Evolutionary conservation across 176 grass and related monocot genomes (phyloP).

Genomic region (Lolium perenne): DNA sequence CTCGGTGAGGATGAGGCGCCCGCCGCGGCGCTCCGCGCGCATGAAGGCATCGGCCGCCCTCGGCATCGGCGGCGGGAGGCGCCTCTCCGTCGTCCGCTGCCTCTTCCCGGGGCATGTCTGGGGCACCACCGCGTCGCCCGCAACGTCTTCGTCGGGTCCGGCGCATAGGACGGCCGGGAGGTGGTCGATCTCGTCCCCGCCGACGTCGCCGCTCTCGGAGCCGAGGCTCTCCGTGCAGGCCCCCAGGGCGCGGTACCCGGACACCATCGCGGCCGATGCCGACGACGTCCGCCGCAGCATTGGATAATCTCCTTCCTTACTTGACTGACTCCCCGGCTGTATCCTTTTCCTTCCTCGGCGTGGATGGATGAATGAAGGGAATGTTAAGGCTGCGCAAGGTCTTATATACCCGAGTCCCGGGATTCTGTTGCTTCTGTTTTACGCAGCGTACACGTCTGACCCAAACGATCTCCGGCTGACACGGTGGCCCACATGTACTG

Average conservation of each 20-base stretch:
- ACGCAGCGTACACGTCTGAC: neutral
- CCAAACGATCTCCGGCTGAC: neutral
- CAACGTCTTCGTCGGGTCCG: neutral
- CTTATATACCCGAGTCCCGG: conserved; percentile 37
- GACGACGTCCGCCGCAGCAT: conserved; percentile 30
- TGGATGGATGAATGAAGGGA: conserved; percentile 38
- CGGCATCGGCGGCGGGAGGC: conserved; percentile 54
- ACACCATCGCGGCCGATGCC: neutral
- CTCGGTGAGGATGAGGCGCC: conserved; percentile 73
- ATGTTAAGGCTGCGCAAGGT: neutral
- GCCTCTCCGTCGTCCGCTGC: conserved; percentile 19
- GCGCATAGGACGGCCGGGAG: neutral
- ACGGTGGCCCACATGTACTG: rapidly evolving
- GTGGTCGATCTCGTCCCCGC: conserved; percentile 52
- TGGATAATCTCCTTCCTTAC: neutral
- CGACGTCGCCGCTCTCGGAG: conserved; percentile 71
- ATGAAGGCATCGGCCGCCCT: conserved; percentile 52
- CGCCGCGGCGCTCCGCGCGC: conserved; percentile 64
- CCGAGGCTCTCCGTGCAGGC: conserved; percentile 85
- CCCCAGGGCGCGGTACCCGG: conserved; percentile 17
- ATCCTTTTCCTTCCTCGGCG: neutral
- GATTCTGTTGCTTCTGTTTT: neutral
- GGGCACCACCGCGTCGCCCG: too few species aligned
- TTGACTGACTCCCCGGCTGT: neutral
- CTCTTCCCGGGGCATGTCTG: neutral